Percentiles rank a stretch among this genome's conserved stretches.
Conservation (phyloP, 1,284 basidiomycete genomes). For the Pholiota adiposa region DNA sequence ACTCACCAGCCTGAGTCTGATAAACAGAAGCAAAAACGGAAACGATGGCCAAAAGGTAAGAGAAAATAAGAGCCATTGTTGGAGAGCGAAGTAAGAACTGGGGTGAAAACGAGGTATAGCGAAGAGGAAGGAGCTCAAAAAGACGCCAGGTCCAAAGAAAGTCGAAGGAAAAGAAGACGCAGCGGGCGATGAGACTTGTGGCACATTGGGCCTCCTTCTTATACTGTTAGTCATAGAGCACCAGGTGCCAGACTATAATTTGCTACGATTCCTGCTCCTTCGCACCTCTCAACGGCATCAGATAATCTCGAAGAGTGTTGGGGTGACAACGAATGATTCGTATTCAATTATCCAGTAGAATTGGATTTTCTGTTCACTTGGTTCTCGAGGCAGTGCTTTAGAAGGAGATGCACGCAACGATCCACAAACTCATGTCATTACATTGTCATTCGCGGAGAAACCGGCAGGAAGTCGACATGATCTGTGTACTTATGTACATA, state of each 20-base stretch:
- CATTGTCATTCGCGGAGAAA: background rate
- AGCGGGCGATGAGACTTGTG: background rate
- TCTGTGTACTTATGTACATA: background rate
- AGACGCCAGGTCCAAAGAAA: slow-evolving; percentile 20
- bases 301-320: background rate
- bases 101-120: background rate
- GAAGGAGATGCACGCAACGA: background rate
- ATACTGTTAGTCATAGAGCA: background rate
- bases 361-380: background rate
- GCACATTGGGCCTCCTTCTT: background rate
- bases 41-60: slow-evolving; percentile 13
- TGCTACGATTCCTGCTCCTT: too few relatives aligned
- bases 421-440: background rate
- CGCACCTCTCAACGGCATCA: background rate
- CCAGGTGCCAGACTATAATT: background rate
- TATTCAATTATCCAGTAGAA: background rate
- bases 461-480: background rate
- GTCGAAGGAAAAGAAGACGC: background rate
- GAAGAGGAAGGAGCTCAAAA: background rate
- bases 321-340: background rate
- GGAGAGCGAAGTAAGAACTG: background rate
- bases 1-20: slow-evolving; percentile 10
- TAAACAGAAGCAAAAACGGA: slow-evolving; percentile 1
- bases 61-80: slow-evolving; percentile 12
- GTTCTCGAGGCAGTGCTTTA: background rate